Conservation (phyloP, 176 grass and related monocot genomes). For the Tillandsia leiboldiana region DNA sequence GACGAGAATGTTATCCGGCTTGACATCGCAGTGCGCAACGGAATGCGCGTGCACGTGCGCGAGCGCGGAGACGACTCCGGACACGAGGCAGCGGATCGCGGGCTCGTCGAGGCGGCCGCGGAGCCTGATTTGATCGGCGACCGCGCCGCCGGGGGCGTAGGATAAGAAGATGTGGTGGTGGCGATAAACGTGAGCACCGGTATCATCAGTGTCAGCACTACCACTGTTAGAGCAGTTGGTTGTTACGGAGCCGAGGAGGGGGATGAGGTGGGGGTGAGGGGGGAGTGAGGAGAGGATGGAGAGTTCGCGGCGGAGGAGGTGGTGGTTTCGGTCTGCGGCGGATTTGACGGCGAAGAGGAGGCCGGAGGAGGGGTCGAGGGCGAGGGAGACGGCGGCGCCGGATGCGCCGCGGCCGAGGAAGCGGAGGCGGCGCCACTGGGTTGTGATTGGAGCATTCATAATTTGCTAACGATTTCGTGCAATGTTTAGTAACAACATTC, state of each 20-base stretch:
- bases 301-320: slow-evolving; percentile 9
- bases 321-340: not conserved
- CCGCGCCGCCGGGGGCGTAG: slow-evolving; percentile 70
- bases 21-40: slow-evolving; percentile 68
- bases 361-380: slow-evolving; percentile 38
- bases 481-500: too few species aligned
- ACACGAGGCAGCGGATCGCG: slow-evolving; percentile 24
- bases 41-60: slow-evolving; percentile 46
- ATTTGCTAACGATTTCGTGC: too few species aligned
- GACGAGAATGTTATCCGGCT: slow-evolving; percentile 62
- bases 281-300: slow-evolving; percentile 36
- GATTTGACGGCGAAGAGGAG: slow-evolving; percentile 66
- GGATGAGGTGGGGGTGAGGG: slow-evolving; percentile 53
- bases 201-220: not conserved
- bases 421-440: not conserved
- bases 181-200: too few species aligned
- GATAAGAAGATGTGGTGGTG: slow-evolving; percentile 60
- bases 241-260: slow-evolving; percentile 42
- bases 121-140: slow-evolving; percentile 37
- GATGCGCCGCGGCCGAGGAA: not conserved
- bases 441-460: not conserved
- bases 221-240: slow-evolving; percentile 3
- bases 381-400: slow-evolving; percentile 3
- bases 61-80: slow-evolving; percentile 39
- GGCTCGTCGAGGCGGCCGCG: slow-evolving; percentile 31